phyloP scores from a whole-genome alignment of 192 early-diverging fungal species.

The Rhizoclosmatium sp. region DNA sequence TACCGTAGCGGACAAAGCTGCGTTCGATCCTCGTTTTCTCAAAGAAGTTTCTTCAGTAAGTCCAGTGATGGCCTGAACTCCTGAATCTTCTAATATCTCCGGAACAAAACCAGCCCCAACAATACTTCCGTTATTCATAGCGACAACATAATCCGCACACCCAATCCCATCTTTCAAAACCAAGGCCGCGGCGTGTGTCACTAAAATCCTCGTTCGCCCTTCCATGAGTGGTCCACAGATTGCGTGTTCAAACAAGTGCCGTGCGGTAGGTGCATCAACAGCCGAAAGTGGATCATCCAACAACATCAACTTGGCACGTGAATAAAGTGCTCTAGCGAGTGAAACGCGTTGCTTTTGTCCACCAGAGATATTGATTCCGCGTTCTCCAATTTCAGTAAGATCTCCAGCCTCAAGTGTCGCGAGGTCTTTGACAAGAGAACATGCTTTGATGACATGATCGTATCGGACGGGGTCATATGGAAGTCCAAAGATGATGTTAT shows the following conservation, averaged over 20 bases:
- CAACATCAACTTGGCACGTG: slow-evolving; percentile 71
- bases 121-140: slow-evolving; percentile 50
- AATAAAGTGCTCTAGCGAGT: slow-evolving; percentile 79
- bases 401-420: slow-evolving; percentile 88
- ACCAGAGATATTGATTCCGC: slow-evolving; percentile 57
- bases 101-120: slow-evolving; percentile 35
- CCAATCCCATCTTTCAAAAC: slow-evolving; percentile 48
- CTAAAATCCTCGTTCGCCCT: slow-evolving; percentile 83
- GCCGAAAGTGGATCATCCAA: slow-evolving; percentile 93
- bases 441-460: slow-evolving; percentile 78
- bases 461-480: slow-evolving; percentile 81
- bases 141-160: slow-evolving; percentile 42
- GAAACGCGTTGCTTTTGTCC: slow-evolving; percentile 60
- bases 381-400: slow-evolving; percentile 81
- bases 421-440: slow-evolving; percentile 86
- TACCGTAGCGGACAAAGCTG: not conserved
- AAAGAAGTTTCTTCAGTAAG: not conserved
- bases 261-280: slow-evolving; percentile 94
- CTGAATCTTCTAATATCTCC: slow-evolving; percentile 23
- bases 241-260: slow-evolving; percentile 81
- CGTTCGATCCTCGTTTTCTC: not conserved
- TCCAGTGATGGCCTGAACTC: slow-evolving; percentile 32
- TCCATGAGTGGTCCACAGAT: slow-evolving; percentile 74
- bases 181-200: slow-evolving; percentile 75
- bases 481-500: slow-evolving; percentile 86